phyloP scores from a whole-genome alignment of 2,329 filamentous ascomycete species.

The Zasmidium cellare region DNA sequence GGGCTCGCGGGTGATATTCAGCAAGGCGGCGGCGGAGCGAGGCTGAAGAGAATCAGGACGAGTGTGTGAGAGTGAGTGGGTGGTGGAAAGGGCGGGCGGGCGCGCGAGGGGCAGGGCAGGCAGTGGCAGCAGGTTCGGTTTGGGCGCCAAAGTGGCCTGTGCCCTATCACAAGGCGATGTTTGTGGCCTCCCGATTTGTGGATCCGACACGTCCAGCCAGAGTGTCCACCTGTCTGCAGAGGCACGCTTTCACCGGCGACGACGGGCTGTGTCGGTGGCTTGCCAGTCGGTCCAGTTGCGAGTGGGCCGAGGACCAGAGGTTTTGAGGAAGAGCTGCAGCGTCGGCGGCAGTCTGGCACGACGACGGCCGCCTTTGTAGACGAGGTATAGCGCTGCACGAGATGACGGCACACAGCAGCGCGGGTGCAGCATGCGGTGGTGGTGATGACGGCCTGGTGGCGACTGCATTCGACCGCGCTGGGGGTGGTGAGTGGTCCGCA shows the following conservation, averaged over 20 bases:
- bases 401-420: background rate
- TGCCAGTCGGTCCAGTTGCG: background rate
- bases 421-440: too few relatives aligned
- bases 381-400: background rate
- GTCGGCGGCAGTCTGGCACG: background rate
- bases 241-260: background rate
- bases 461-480: too few relatives aligned
- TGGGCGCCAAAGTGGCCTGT: too few relatives aligned
- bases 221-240: background rate
- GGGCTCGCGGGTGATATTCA: slow-evolving; percentile 1
- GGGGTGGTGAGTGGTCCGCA: too few relatives aligned
- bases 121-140: too few relatives aligned
- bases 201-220: background rate
- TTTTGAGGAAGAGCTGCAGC: background rate
- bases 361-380: background rate
- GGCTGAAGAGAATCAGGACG: background rate
- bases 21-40: background rate
- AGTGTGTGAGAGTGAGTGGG: background rate
- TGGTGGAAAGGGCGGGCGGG: background rate
- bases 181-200: background rate
- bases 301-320: background rate
- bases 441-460: too few relatives aligned
- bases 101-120: background rate
- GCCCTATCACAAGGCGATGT: too few relatives aligned
- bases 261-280: background rate